phyloP scores from a whole-genome alignment of 495 filamentous ascomycete genomes.

The Aspergillus homomorphus region DNA sequence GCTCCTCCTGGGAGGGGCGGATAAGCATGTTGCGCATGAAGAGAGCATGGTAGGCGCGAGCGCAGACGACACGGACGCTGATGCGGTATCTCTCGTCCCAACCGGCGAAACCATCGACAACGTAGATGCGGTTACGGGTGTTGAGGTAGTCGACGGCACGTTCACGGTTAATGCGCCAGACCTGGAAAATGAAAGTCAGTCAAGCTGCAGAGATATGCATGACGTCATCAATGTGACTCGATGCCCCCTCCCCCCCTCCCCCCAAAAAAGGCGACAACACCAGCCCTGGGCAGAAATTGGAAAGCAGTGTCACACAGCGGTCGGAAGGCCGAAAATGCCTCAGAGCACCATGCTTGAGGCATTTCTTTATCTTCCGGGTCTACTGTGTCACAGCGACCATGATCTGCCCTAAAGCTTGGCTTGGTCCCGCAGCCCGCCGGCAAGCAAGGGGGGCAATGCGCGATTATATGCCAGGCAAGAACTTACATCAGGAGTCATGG shows the following conservation, averaged over 20 bases:
- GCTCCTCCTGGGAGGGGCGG: constrained; percentile 81
- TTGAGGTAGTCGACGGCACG: constrained; percentile 98
- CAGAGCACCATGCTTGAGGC: constrained; percentile 18
- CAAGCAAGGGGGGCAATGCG: constrained; percentile 24
- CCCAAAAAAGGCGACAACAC: neutral
- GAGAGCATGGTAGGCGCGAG: constrained; percentile 96
- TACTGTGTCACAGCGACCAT: neutral
- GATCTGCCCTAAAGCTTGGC: constrained; percentile 33
- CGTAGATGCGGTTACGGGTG: constrained; percentile 97
- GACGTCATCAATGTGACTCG: constrained; percentile 40
- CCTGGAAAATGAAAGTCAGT: constrained; percentile 52
- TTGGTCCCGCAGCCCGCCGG: constrained; percentile 24
- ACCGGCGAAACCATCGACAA: constrained; percentile 93
- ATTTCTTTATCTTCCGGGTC: constrained; percentile 8
- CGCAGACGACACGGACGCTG: constrained; percentile 95
- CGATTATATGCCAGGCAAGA: neutral
- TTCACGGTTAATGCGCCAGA: constrained; percentile 99
- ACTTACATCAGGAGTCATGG: constrained; percentile 96
- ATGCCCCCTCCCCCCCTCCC: constrained; percentile 1
- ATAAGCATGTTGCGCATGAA: constrained; percentile 99
- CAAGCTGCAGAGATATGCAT: constrained; percentile 23
- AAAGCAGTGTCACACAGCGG: constrained; percentile 13
- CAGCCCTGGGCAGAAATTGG: constrained; percentile 6
- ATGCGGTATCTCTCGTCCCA: constrained; percentile 99
- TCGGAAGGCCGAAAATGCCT: constrained; percentile 22